These are phyloP conservation scores for Porphyra umbilicalis DNA, from an alignment of 31 red algal species.

Conservation along the genomic window DNA sequence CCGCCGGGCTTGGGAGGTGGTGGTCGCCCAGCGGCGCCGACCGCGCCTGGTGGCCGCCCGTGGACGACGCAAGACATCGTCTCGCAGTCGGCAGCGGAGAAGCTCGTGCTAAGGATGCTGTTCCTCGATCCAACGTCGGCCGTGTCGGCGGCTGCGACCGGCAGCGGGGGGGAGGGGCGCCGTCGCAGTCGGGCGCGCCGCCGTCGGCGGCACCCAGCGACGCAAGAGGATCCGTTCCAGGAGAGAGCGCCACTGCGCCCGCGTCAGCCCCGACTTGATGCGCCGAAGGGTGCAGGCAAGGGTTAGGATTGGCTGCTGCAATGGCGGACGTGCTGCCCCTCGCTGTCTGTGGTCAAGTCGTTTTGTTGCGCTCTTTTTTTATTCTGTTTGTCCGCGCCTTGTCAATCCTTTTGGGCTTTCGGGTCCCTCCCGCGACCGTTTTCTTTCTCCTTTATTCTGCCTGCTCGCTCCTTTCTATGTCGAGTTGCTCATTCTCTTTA, in stretches of 20 bases:
- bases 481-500: no score
- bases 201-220: not conserved
- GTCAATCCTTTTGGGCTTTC: no score
- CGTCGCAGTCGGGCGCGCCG: not conserved
- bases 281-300: no score
- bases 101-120: not conserved
- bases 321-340: no score
- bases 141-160: not conserved
- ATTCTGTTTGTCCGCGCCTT: no score
- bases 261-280: not conserved
- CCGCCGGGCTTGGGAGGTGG: not conserved
- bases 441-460: no score
- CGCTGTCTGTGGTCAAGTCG: no score
- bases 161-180: not conserved
- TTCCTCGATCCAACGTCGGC: not conserved
- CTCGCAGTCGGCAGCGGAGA: not conserved
- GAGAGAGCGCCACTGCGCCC: not conserved
- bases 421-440: no score
- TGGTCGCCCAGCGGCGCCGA: not conserved
- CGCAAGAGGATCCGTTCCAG: not conserved
- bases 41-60: not conserved
- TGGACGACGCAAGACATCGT: not conserved
- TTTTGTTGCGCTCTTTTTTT: no score
- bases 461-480: no score
- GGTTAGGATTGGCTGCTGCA: no score